Evolutionary conservation across 805 yeast genomes (phyloP).

Genomic region (Cyberlindnera samutprakarnensis): DNA sequence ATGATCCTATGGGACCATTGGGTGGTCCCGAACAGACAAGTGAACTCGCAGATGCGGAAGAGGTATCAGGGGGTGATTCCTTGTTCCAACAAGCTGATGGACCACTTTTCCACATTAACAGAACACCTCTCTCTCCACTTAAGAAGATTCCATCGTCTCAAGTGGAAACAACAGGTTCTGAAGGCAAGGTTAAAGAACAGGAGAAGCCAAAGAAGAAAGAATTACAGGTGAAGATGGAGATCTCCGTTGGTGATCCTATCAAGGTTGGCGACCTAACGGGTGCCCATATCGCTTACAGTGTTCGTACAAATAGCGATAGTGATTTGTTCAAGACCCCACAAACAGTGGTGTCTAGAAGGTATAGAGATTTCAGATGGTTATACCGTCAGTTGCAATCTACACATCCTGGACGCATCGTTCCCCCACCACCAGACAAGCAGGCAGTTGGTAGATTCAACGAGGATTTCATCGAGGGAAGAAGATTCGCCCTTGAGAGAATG

Average conservation of each 20-base stretch:
- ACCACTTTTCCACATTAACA: conserved; percentile 43
- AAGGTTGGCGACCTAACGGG: conserved; percentile 87
- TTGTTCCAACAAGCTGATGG: conserved; percentile 41
- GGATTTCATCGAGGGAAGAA: conserved; percentile 79
- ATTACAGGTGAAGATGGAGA: conserved; percentile 34
- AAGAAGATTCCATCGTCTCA: conserved; percentile 4
- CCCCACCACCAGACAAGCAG: conserved; percentile 96
- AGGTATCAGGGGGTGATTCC: conserved; percentile 26
- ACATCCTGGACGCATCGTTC: conserved; percentile 86
- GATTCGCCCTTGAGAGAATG: conserved; percentile 84
- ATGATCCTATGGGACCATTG: conserved; percentile 27
- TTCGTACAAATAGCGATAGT: conserved; percentile 46
- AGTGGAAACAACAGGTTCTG: conserved; percentile 6
- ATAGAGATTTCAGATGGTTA: conserved; percentile 90
- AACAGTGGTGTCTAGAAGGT: conserved; percentile 69
- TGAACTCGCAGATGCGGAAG: conserved; percentile 22
- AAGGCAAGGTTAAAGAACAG: not conserved
- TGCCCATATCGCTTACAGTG: conserved; percentile 83
- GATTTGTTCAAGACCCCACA: conserved; percentile 29
- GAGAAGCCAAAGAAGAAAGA: not conserved
- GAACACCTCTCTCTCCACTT: conserved; percentile 21
- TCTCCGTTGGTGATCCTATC: conserved; percentile 82
- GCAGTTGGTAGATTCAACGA: conserved; percentile 88
- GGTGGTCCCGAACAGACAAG: conserved; percentile 19
- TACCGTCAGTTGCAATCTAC: conserved; percentile 80